Conservation (phyloP, 2,329 filamentous ascomycete species). For the Pyrenophora teres region DNA sequence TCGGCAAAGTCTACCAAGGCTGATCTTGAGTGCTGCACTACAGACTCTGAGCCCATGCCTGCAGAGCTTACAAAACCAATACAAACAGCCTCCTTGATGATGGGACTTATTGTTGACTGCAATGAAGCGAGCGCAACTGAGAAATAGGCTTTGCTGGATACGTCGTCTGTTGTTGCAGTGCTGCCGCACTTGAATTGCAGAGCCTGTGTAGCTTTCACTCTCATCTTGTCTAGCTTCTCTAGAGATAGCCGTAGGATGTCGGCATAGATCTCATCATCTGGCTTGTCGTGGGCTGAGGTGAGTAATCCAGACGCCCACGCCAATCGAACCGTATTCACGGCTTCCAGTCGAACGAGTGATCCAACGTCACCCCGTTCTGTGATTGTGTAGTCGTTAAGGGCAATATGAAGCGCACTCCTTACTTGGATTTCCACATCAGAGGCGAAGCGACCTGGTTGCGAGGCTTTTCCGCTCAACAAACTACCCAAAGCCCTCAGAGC, state of each 20-base stretch:
- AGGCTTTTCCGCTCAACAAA: constrained; percentile 30
- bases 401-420: constrained; percentile 40
- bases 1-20: constrained; percentile 60
- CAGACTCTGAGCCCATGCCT: constrained; percentile 76
- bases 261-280: constrained; percentile 32
- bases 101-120: constrained; percentile 11
- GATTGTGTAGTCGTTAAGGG: constrained; percentile 87
- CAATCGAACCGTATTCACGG: constrained; percentile 68
- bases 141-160: constrained; percentile 67
- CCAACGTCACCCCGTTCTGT: constrained; percentile 89
- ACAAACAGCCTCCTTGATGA: constrained; percentile 55
- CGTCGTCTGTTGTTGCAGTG: constrained; percentile 35
- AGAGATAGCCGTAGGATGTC: constrained; percentile 71
- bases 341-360: constrained; percentile 80
- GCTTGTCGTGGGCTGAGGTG: constrained; percentile 12
- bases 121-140: constrained; percentile 52
- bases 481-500: constrained; percentile 48
- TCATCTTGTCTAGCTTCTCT: constrained; percentile 89
- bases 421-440: constrained; percentile 29
- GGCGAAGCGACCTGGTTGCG: constrained; percentile 6
- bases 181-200: constrained; percentile 12
- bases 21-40: constrained; percentile 70
- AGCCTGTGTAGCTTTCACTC: constrained; percentile 49
- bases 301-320: constrained; percentile 36
- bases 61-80: constrained; percentile 73